A percentile compares a stretch with the other conserved stretches of the same genome.
phyloP scores from a whole-genome alignment of 1,139 yeast genomes.

The Zhuliangozyma parablackwelliae region DNA sequence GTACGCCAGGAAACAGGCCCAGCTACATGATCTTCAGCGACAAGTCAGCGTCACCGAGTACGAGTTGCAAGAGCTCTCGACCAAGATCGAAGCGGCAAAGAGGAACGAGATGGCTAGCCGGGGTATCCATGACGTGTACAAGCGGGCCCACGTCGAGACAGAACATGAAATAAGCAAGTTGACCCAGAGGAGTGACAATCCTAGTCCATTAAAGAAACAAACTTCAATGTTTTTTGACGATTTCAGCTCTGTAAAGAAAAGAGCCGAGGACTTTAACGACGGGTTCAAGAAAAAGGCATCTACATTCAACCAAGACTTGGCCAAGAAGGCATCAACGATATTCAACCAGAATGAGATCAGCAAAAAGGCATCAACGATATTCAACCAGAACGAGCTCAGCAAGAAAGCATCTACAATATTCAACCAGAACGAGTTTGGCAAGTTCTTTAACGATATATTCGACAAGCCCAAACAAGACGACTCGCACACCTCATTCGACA shows the following conservation, averaged over 20 bases:
- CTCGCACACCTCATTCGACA: conserved; percentile 23
- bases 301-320: conserved; percentile 7
- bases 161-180: conserved; percentile 8
- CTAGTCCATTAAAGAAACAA: conserved; percentile 5
- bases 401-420: too few species aligned
- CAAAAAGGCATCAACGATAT: conserved; percentile 9
- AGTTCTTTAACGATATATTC: conserved; percentile 14
- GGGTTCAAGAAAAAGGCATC: conserved; percentile 8
- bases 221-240: conserved; percentile 5
- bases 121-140: conserved; percentile 6
- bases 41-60: conserved; percentile 19
- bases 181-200: conserved; percentile 1
- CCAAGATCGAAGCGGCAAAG: conserved; percentile 13
- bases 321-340: conserved; percentile 9
- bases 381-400: conserved; percentile 4
- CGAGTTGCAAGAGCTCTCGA: conserved; percentile 26
- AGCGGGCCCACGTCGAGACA: conserved; percentile 9
- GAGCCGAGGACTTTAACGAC: conserved; percentile 1
- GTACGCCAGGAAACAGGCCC: conserved; percentile 20
- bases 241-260: neutral
- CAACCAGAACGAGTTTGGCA: neutral
- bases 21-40: conserved; percentile 21
- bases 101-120: conserved; percentile 6
- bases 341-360: conserved; percentile 6
- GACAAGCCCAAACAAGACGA: conserved; percentile 5